Conservation (phyloP, 73 alveolate genomes). For the Paramecium sonneborni region DNA sequence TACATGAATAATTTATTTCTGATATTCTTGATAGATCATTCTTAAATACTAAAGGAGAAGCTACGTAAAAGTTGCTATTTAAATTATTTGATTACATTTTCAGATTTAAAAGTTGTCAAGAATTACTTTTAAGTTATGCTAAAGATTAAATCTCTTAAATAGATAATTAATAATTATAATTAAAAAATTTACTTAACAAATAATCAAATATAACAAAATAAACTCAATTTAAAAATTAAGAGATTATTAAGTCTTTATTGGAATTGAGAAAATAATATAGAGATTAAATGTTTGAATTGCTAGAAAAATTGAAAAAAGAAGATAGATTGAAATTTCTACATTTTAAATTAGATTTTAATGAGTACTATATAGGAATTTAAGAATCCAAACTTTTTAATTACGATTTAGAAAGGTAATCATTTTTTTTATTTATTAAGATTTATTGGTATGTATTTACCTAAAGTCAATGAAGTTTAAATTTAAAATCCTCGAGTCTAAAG, state of each 20-base stretch:
- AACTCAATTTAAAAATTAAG: not conserved
- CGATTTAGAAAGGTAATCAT: not conserved
- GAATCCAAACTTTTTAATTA: not conserved
- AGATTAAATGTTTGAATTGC: not conserved
- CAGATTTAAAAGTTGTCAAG: slow-evolving; percentile 81
- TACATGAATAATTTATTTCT: slow-evolving; percentile 83
- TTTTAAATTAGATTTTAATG: slow-evolving; percentile 14
- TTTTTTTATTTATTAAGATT: not conserved
- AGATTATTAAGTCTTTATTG: slow-evolving; percentile 40
- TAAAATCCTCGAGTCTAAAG: not conserved
- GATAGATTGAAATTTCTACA: not conserved
- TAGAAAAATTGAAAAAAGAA: slow-evolving; percentile 11
- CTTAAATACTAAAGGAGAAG: slow-evolving; percentile 79
- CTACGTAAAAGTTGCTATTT: slow-evolving; percentile 72
- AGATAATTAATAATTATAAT: slow-evolving; percentile 42
- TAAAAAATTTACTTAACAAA: slow-evolving; percentile 20
- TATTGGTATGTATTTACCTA: not conserved
- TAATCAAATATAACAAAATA: not conserved
- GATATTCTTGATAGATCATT: slow-evolving; percentile 87
- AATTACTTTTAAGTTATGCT: slow-evolving; percentile 76
- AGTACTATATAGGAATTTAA: not conserved
- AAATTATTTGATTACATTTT: slow-evolving; percentile 84
- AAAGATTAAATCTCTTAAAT: slow-evolving; percentile 60
- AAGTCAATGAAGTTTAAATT: not conserved
- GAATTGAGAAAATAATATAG: slow-evolving; percentile 41